A percentile compares a stretch with the other conserved stretches of the same genome.
These are phyloP conservation scores for Lepraria neglecta DNA, from an alignment of 495 filamentous ascomycete species.

Conservation along the genomic window DNA sequence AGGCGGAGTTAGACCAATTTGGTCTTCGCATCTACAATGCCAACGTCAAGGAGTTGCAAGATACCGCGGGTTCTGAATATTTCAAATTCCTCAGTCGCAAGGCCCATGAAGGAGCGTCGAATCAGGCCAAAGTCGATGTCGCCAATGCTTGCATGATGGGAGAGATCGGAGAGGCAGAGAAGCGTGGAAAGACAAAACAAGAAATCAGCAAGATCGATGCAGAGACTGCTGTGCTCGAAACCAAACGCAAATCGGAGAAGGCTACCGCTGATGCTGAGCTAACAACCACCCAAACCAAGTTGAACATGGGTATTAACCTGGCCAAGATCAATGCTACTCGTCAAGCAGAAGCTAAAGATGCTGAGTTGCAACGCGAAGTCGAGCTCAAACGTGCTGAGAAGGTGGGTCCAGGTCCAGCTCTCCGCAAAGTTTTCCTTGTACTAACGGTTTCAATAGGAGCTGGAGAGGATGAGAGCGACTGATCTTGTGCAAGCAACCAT, in stretches of 20 bases:
- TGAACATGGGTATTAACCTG: slow-evolving; percentile 63
- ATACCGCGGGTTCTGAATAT: slow-evolving; percentile 69
- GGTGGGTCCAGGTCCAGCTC: background rate
- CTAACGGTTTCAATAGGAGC: slow-evolving; percentile 38
- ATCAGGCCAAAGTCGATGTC: slow-evolving; percentile 72
- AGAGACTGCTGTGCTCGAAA: slow-evolving; percentile 73
- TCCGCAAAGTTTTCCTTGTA: background rate
- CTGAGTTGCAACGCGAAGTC: slow-evolving; percentile 68
- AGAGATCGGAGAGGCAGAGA: slow-evolving; percentile 72
- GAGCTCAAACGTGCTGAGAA: slow-evolving; percentile 67
- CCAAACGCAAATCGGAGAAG: slow-evolving; percentile 72
- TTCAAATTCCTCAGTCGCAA: slow-evolving; percentile 73
- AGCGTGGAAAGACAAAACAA: slow-evolving; percentile 50
- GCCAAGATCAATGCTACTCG: slow-evolving; percentile 64
- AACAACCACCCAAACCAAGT: slow-evolving; percentile 59
- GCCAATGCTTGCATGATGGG: slow-evolving; percentile 72
- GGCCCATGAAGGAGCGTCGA: slow-evolving; percentile 74
- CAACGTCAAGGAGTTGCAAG: slow-evolving; percentile 78
- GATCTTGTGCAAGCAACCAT: slow-evolving; percentile 76
- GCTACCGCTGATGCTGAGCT: slow-evolving; percentile 69
- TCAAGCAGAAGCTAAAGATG: slow-evolving; percentile 63
- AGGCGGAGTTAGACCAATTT: slow-evolving; percentile 66
- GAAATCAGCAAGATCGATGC: slow-evolving; percentile 72
- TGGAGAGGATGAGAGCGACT: slow-evolving; percentile 66
- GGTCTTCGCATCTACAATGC: slow-evolving; percentile 67